Base-by-base conservation (phyloP, 75 land plant genomes). In the Pinus taeda region DNA sequence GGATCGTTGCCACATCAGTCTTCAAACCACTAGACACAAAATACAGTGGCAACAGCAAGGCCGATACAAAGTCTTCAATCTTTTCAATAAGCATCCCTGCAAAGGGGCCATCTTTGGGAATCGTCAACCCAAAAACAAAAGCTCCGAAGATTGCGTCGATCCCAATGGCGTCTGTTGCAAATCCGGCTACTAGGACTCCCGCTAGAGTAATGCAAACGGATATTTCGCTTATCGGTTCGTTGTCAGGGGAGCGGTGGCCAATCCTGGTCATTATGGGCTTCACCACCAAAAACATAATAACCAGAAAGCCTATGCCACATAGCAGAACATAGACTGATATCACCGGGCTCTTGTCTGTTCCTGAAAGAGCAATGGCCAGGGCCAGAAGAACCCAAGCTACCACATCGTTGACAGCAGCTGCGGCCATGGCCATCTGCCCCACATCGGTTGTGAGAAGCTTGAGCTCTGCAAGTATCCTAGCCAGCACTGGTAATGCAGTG, bases 141-240 rank as follows among this genome's bases (percentile, higher is more conserved):
- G 95, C 97, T 29, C 97, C 97, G 75, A 94, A 94, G 59, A 94
- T 73, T 29, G 88, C 88, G 65, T 94, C 93, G n/a, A 94, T 94
- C 9, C 97, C 97, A 56, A 94, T 92, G 11, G 80, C 56, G 72
- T 94, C 97, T 15, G 97, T 94, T 26, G 77, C 76, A 76, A 94
- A 92, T 1, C 89, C 88, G 20, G 95, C 85, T 0, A 84, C 88
- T 26, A 94, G 79, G 15, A 94, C 94, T 20, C 82, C 77, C 21
- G 88, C 84, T 45, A 94, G 73, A 2, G 95, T 88, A 24, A 86
- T 82, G 74, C 90, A 90, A 17, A 92, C 78, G 57, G 84, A 89
- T 11, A 85, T 37, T 77, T 94, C 97, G 15, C 81, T 80, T 29
- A 92, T 84, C 4, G 93, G 93, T 79, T 92, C 93, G 37, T 90